Percentiles rank a stretch among this genome's conserved stretches.
Evolutionary conservation across 2,329 filamentous ascomycete genomes (phyloP).

Genomic region (Tolypocladium capitatum): DNA sequence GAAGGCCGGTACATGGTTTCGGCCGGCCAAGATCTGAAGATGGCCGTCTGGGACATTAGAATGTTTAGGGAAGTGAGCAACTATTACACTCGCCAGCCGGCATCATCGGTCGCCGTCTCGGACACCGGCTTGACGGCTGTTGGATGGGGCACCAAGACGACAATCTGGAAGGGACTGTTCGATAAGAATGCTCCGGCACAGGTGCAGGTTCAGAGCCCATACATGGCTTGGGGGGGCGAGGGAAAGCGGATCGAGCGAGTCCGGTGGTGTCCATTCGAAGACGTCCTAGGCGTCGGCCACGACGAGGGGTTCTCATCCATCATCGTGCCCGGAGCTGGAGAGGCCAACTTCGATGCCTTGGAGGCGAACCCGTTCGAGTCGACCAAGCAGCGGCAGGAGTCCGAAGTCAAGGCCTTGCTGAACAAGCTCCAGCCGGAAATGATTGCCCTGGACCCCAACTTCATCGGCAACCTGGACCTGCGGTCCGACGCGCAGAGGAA

Average conservation of each 20-base stretch:
- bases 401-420: conserved; percentile 76
- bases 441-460: conserved; percentile 89
- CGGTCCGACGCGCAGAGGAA: conserved; percentile 64
- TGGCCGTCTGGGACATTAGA: conserved; percentile 92
- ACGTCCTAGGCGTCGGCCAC: conserved; percentile 78
- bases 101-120: conserved; percentile 73
- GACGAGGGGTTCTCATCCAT: conserved; percentile 78
- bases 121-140: conserved; percentile 81
- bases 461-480: conserved; percentile 76
- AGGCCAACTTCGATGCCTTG: conserved; percentile 89
- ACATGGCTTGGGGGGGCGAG: conserved; percentile 86
- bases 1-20: conserved; percentile 94
- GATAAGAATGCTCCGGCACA: conserved; percentile 58
- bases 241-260: conserved; percentile 69
- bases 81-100: conserved; percentile 75
- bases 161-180: conserved; percentile 85
- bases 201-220: conserved; percentile 71
- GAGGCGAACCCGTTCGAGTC: conserved; percentile 95
- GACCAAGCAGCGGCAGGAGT: conserved; percentile 80
- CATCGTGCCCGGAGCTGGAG: conserved; percentile 86
- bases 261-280: conserved; percentile 89
- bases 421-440: conserved; percentile 95
- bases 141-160: conserved; percentile 79
- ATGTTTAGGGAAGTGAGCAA: conserved; percentile 88
- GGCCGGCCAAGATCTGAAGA: conserved; percentile 75